Base-by-base conservation (phyloP, 225 moss, liverwort and hornwort species). In the Physcomitrellopsis africana region DNA sequence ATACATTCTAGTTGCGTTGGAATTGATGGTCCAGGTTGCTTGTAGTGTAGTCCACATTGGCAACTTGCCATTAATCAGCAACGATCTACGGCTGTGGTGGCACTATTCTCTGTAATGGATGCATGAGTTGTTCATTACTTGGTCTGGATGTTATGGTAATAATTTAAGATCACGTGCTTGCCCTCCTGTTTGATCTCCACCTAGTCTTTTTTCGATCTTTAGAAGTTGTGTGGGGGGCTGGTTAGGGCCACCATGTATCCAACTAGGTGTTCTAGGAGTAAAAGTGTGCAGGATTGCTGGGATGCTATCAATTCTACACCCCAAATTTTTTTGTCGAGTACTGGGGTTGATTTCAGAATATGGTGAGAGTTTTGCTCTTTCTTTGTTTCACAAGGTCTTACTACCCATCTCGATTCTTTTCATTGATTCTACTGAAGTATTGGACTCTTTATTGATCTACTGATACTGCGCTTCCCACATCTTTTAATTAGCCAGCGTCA, bases 251-350 rank as follows among this genome's bases (percentile, higher is more conserved):
- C 27, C 64, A 58, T 70, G 15, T 58, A 20, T 69, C 41, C 63
- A 55, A 54, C 61, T 60, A 7, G 18, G 52, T 58, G 58, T 62
- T 6, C 49, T 72, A 49, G 56, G n/a, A 7, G 20, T 51, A 20
- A 62, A 19, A 32, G 51, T 61, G 22, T 72, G 72, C 62, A 72
- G 72, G 56, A 51, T 49, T 62, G 62, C 20, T 19, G 37, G 10
- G 19, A 18, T 13, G 5, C 51, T 49, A 29, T 62, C 37, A 32
- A 43, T 19, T 62, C 18, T 18, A 48, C 47, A 60, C n/a, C 19
- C 27, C 16, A 24, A 37, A 37, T 37, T 37, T 11, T 10, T 54
- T 27, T 45, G 49, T 47, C 1, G 9, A 26, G 23, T 16, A 41
- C 17, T 17, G 19, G 29, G 8, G 12, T 56, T 29, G 47, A 55